Conservation (phyloP, 495 filamentous ascomycete species). For the Cenococcum geophilum region DNA sequence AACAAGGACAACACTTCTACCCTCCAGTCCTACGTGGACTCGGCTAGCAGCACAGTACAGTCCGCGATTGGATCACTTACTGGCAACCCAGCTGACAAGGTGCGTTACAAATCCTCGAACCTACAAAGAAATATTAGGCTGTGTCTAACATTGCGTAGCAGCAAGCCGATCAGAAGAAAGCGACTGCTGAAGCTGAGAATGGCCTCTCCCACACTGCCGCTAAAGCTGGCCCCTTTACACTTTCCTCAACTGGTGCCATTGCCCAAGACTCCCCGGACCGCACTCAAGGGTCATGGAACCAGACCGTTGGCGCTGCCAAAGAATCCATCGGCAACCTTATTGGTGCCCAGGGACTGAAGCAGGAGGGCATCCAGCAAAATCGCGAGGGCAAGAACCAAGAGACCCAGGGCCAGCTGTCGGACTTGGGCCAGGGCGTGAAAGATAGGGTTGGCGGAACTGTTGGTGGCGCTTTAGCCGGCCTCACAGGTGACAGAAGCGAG, state of each 20-base stretch:
- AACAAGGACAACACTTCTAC: conserved; percentile 51
- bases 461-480: conserved; percentile 59
- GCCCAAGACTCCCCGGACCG: conserved; percentile 70
- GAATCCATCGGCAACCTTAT: conserved; percentile 69
- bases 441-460: conserved; percentile 69
- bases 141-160: conserved; percentile 17
- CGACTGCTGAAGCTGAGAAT: conserved; percentile 54
- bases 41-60: conserved; percentile 67
- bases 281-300: conserved; percentile 68
- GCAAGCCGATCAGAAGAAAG: conserved; percentile 33
- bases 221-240: conserved; percentile 62
- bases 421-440: conserved; percentile 61
- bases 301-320: conserved; percentile 80
- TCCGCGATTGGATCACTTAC: conserved; percentile 64
- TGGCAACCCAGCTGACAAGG: conserved; percentile 65
- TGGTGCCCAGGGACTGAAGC: conserved; percentile 69
- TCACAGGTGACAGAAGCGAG: conserved; percentile 63
- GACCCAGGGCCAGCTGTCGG: conserved; percentile 75
- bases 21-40: conserved; percentile 73
- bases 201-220: conserved; percentile 65
- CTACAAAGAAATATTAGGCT: not conserved
- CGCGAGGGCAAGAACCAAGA: conserved; percentile 72
- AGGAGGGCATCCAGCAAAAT: conserved; percentile 71
- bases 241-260: conserved; percentile 63
- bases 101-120: conserved; percentile 32